These are phyloP conservation scores for Penicillium digitatum DNA, from an alignment of 2,329 filamentous ascomycete genomes.

Conservation along the genomic window DNA sequence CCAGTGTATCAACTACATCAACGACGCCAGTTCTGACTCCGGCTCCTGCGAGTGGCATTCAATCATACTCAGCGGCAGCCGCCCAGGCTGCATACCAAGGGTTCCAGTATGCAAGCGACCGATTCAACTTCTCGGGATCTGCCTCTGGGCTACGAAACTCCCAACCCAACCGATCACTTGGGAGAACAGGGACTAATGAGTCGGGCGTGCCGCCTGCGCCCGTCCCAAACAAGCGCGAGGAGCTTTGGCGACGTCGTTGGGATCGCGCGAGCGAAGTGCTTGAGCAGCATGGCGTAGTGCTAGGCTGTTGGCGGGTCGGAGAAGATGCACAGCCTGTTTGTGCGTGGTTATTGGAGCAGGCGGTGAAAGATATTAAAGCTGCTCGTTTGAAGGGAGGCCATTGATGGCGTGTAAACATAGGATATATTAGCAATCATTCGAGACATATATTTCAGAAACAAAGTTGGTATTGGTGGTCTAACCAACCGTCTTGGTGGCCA, in stretches of 20 bases:
- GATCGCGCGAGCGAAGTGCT: constrained; percentile 44
- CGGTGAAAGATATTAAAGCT: constrained; percentile 26
- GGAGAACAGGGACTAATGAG: constrained; percentile 12
- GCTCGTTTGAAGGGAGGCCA: background rate
- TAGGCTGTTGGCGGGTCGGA: constrained; percentile 47
- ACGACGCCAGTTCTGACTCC: constrained; percentile 4
- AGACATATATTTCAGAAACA: background rate
- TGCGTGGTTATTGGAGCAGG: constrained; percentile 42
- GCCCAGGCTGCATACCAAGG: constrained; percentile 29
- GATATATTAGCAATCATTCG: background rate
- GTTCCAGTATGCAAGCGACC: constrained; percentile 31
- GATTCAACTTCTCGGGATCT: constrained; percentile 23
- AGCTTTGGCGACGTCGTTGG: constrained; percentile 49
- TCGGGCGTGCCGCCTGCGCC: constrained; percentile 26
- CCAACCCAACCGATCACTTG: constrained; percentile 17
- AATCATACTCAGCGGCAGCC: constrained; percentile 27
- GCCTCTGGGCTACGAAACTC: constrained; percentile 19
- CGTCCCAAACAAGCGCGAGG: constrained; percentile 46
- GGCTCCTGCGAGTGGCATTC: constrained; percentile 17
- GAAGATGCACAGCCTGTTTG: constrained; percentile 45
- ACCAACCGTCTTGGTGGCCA: background rate
- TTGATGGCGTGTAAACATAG: background rate
- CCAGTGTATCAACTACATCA: constrained; percentile 9
- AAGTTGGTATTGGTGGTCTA: background rate
- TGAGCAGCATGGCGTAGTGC: constrained; percentile 40